Percentiles rank a stretch among this genome's conserved stretches.
Conservation (phyloP, 768 basidiomycete species). For the Suillus alpinus region DNA sequence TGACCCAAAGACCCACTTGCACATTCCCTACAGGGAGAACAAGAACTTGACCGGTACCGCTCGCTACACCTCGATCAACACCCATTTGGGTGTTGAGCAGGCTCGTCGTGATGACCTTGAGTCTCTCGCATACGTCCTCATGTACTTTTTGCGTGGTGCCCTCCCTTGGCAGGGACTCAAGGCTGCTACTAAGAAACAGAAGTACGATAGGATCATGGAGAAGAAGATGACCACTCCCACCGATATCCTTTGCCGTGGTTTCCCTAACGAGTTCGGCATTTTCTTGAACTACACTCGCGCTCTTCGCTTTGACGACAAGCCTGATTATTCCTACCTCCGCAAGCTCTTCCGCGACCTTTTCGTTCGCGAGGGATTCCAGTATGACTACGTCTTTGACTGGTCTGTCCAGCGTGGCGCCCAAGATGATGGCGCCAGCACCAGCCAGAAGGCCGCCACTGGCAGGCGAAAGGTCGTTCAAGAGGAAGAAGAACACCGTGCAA, state of each 20-base stretch:
- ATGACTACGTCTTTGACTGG: conserved; percentile 99
- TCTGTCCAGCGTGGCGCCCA: conserved; percentile 77
- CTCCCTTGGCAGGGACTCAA: conserved; percentile 99
- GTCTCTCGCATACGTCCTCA: conserved; percentile 96
- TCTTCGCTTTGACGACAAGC: conserved; percentile 99
- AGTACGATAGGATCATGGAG: conserved; percentile 99
- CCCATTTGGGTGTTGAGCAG: conserved; percentile 97
- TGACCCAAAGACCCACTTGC: conserved; percentile 98
- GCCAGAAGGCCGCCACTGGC: conserved; percentile 60
- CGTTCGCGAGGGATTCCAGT: conserved; percentile 96
- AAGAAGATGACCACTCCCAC: conserved; percentile 99
- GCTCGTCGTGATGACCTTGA: conserved; percentile 97
- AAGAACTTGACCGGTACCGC: conserved; percentile 99
- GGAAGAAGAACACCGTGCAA: conserved; percentile 79
- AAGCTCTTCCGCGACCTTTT: conserved; percentile 99
- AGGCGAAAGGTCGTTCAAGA: conserved; percentile 83
- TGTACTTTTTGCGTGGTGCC: conserved; percentile 99
- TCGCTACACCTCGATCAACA: conserved; percentile 99
- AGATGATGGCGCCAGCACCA: conserved; percentile 61
- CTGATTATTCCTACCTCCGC: conserved; percentile 98
- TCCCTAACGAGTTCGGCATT: conserved; percentile 99
- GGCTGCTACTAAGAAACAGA: conserved; percentile 99
- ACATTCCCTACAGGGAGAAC: conserved; percentile 99
- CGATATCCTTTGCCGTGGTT: conserved; percentile 96
- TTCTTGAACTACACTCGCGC: conserved; percentile 99